Base-by-base conservation (phyloP, 345 rosid species). In the Fremontodendron californicum region DNA sequence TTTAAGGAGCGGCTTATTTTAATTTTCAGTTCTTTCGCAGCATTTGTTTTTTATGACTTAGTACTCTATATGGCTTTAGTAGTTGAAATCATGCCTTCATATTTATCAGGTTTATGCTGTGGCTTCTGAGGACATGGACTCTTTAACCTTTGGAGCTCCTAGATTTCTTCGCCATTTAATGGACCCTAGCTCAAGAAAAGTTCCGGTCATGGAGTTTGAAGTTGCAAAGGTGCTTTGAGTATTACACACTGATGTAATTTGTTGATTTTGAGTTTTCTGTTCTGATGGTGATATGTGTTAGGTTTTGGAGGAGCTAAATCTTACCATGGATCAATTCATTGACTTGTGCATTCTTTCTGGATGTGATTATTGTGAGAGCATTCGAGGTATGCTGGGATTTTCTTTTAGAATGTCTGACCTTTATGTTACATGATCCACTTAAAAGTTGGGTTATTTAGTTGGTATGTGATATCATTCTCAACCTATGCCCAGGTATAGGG, bases 121-220 rank as follows among this genome's bases (percentile, higher is more conserved):
- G 75, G 99, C 99, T 80, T 96, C 98, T 71, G 99, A 96, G 87
- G 99, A 96, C 80, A 96, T 96, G 99, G 99, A 93, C 75, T 96
- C 99, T 74, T 87, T 96, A 67, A 96, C 98, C 55, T 96, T 96
- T 84, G 97, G 99, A 74, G 96, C 98, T 84, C 85, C 97, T 60
- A 93, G 85, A 60, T 93, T 96, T 89, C 94, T 96, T 75, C 97
- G 97, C 75, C 99, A 93, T 86, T 85, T 96, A 83, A 96, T 96
- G 99, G 97, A 90, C 84, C 97, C 98, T 72, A 91, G 94, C 83
- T 92, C 98, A 42, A 90, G 93, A 90, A 96, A 96, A 85, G 65
- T 89, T 66, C 96, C 96, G 1, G 94, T 96, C 79, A 91, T 93
- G 96, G 99, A 96, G 86, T 93, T 96, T 83, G 94, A 93, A 74